These are phyloP conservation scores for Tulasnella sp. DNA, from an alignment of 768 basidiomycete genomes.

Conservation along the genomic window DNA sequence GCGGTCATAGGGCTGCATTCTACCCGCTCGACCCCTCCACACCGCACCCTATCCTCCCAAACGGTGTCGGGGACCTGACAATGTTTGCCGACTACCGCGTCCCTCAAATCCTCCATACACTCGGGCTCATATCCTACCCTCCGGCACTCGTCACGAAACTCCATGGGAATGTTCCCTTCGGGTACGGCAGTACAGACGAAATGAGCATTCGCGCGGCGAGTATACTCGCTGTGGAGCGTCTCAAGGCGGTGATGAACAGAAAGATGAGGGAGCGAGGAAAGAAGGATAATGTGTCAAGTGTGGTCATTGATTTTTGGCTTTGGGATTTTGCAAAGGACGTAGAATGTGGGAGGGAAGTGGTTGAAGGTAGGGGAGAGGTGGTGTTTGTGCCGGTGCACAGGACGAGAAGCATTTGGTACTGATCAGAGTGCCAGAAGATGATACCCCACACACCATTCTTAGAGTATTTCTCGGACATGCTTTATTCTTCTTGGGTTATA, in stretches of 20 bases:
- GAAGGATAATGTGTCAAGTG: constrained; percentile 46
- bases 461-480: no score
- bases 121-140: constrained; percentile 64
- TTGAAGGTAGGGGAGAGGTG: constrained; percentile 38
- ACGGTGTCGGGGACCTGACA: constrained; percentile 56
- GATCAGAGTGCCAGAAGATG: no score
- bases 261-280: constrained; percentile 12
- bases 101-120: constrained; percentile 79
- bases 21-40: constrained; percentile 39
- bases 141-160: constrained; percentile 40
- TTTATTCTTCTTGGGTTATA: no score
- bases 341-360: constrained; percentile 44
- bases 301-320: constrained; percentile 80
- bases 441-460: no score
- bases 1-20: constrained; percentile 57
- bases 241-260: constrained; percentile 45
- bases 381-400: constrained; percentile 51
- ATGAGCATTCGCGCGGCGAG: constrained; percentile 69
- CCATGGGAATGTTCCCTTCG: constrained; percentile 33
- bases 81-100: constrained; percentile 87
- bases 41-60: constrained; percentile 63
- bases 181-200: constrained; percentile 53
- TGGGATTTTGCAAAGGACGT: constrained; percentile 60
- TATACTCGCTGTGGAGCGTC: constrained; percentile 63
- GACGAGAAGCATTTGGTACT: constrained; percentile 82